These are phyloP conservation scores for Neurospora africana DNA, from an alignment of 495 filamentous ascomycete species.

Conservation along the genomic window DNA sequence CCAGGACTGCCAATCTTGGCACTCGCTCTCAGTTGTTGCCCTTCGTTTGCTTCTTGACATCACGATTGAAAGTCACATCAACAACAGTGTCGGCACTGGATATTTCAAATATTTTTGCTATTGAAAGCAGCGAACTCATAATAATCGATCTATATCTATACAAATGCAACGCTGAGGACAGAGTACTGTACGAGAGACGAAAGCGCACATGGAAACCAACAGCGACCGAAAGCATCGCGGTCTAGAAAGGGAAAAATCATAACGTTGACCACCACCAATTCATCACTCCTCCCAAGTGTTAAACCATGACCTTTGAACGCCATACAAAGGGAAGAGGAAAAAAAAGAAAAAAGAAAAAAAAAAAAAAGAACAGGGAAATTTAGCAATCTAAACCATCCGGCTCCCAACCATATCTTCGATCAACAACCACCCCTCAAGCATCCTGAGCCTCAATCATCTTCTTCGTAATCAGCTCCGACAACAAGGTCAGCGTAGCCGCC, in stretches of 20 bases:
- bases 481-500: conserved; percentile 1
- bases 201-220: neutral
- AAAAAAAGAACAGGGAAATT: neutral
- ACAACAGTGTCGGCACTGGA: neutral
- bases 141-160: neutral
- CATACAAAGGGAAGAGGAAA: neutral
- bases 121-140: neutral
- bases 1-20: neutral
- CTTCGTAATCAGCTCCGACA: neutral
- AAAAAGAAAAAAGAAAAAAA: neutral
- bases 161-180: neutral
- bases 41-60: neutral
- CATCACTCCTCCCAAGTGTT: neutral
- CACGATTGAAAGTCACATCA: neutral
- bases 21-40: neutral
- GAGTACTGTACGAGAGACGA: neutral
- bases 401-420: neutral
- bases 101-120: neutral
- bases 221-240: neutral
- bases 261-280: neutral
- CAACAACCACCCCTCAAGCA: conserved; percentile 6
- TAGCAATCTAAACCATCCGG: neutral
- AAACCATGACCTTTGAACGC: neutral
- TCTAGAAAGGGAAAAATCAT: neutral
- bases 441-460: neutral